These are phyloP conservation scores for Candolleomyces aberdarensis DNA, from an alignment of 768 basidiomycete species.

Conservation along the genomic window DNA sequence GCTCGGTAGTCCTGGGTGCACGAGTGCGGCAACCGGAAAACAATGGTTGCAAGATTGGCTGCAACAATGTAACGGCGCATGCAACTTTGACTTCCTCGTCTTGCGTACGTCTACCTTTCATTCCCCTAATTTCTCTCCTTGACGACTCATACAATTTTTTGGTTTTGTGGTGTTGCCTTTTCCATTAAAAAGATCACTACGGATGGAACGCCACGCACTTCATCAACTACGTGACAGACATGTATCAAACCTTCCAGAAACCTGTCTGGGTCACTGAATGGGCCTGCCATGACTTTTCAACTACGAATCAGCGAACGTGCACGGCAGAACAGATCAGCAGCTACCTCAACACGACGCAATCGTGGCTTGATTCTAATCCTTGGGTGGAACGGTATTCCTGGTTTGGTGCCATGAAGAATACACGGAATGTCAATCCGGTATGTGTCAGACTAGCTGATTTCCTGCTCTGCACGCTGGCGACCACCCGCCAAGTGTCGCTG, in stretches of 20 bases:
- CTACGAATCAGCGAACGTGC: no score
- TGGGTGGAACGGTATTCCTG: constrained; percentile 61
- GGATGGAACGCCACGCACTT: constrained; percentile 48
- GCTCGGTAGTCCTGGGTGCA: constrained; percentile 53
- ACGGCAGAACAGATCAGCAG: no score
- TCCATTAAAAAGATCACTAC: constrained; percentile 41
- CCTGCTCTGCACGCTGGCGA: no score
- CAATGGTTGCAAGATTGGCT: constrained; percentile 54
- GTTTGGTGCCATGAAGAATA: constrained; percentile 55
- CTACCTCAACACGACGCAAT: no score
- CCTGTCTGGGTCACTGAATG: constrained; percentile 63
- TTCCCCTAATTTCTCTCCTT: no score
- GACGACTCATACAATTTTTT: not conserved
- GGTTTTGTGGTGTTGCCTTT: not conserved
- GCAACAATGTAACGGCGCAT: constrained; percentile 43
- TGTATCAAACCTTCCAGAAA: constrained; percentile 46
- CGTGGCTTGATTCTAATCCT: constrained; percentile 18
- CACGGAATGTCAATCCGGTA: constrained; percentile 48
- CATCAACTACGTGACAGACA: constrained; percentile 45
- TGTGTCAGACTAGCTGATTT: constrained; percentile 1
- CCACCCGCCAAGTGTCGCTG: no score
- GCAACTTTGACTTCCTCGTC: constrained; percentile 57
- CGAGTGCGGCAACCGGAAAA: constrained; percentile 49
- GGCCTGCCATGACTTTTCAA: constrained; percentile 22
- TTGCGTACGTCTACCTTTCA: constrained; percentile 37